These are phyloP conservation scores for Chalciporus piperatus DNA, from an alignment of 768 basidiomycete species.

Conservation along the genomic window DNA sequence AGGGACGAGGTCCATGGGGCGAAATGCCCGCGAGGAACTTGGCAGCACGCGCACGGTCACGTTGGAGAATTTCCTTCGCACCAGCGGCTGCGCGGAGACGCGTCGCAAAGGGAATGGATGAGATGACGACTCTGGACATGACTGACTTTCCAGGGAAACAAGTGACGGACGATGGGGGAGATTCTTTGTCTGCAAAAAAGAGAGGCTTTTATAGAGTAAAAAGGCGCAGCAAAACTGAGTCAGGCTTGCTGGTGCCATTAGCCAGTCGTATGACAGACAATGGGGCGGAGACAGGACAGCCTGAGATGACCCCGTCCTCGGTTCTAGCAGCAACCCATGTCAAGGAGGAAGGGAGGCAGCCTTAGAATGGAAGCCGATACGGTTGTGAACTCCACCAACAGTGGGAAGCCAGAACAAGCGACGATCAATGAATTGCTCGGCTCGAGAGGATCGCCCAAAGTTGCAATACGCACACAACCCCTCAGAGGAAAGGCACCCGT, in stretches of 20 bases:
- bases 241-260: not conserved
- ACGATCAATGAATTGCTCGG: not conserved
- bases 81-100: conserved; percentile 38
- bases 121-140: conserved; percentile 39
- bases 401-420: not conserved
- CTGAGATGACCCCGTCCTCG: not conserved
- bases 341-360: too few species aligned
- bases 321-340: too few species aligned
- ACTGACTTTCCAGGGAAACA: not conserved
- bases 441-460: not conserved
- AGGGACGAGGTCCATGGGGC: conserved; percentile 49
- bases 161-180: not conserved
- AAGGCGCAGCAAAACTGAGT: not conserved
- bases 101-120: conserved; percentile 45
- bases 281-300: not conserved
- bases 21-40: conserved; percentile 54
- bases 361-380: not conserved
- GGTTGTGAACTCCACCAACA: not conserved
- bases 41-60: conserved; percentile 52
- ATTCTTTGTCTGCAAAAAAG: not conserved
- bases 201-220: conserved; percentile 17
- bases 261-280: not conserved
- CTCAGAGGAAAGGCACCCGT: not conserved
- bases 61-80: conserved; percentile 47
- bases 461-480: not conserved